Percentiles rank a stretch among this genome's conserved stretches.
Evolutionary conservation across 2,329 filamentous ascomycete genomes (phyloP).

Genomic region (Trichoderma sp.): DNA sequence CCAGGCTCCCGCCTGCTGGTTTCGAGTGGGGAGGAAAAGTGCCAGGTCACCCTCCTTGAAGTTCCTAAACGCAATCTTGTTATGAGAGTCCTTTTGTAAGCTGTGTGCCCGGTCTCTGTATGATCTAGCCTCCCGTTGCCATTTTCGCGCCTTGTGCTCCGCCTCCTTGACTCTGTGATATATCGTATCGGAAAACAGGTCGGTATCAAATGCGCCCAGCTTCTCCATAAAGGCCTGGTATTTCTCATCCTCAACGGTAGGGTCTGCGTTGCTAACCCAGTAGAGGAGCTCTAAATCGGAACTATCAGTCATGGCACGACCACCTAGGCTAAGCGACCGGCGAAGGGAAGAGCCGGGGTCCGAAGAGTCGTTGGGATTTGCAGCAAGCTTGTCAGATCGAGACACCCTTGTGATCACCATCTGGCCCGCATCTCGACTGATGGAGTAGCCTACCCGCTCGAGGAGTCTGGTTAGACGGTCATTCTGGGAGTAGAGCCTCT

Average conservation of each 20-base stretch:
- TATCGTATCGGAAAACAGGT: constrained; percentile 80
- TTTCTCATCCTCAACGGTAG: constrained; percentile 67
- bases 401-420: constrained; percentile 76
- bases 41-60: constrained; percentile 98
- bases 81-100: constrained; percentile 80
- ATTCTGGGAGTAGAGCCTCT: constrained; percentile 79
- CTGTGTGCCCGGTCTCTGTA: constrained; percentile 86
- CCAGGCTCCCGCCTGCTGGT: constrained; percentile 93
- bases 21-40: constrained; percentile 89
- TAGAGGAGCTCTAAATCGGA: constrained; percentile 73
- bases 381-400: constrained; percentile 55
- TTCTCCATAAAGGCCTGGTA: constrained; percentile 75
- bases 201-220: constrained; percentile 77
- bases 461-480: constrained; percentile 81
- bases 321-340: constrained; percentile 54
- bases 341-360: constrained; percentile 56
- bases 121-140: constrained; percentile 81
- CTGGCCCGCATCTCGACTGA: constrained; percentile 70
- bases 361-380: constrained; percentile 60
- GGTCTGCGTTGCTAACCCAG: constrained; percentile 74
- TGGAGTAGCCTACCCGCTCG: constrained; percentile 81
- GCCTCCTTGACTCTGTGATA: constrained; percentile 90
- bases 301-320: constrained; percentile 59
- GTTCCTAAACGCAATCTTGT: constrained; percentile 92
- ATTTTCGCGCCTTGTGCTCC: constrained; percentile 89